phyloP scores from a whole-genome alignment of 148 eudicot species.

The Dianthus caryophyllus region DNA sequence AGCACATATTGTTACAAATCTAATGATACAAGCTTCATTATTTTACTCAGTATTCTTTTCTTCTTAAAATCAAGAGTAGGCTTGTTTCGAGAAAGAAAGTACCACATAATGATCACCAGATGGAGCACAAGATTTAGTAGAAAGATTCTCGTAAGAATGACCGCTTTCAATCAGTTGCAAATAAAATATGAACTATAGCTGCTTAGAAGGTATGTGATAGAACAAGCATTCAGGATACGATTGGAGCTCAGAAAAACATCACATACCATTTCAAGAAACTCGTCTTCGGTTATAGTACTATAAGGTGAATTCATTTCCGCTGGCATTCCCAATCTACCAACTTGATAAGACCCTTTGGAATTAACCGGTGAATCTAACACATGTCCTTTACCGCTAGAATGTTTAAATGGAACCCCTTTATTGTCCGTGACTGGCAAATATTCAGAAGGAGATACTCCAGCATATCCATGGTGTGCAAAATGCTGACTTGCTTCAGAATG shows the following conservation, averaged over 20 bases:
- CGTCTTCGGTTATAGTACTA: conserved; percentile 59
- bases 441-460: conserved; percentile 26
- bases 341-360: conserved; percentile 28
- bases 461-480: conserved; percentile 33
- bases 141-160: not conserved
- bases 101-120: not conserved
- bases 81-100: not conserved
- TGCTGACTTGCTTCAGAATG: conserved; percentile 42
- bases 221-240: conserved; percentile 3
- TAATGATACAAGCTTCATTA: too few relatives aligned
- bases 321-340: conserved; percentile 42
- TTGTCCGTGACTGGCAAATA: conserved; percentile 29
- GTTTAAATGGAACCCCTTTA: conserved; percentile 23
- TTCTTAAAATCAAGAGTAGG: not conserved
- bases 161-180: not conserved
- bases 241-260: conserved; percentile 8
- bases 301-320: conserved; percentile 39
- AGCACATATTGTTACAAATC: too few relatives aligned
- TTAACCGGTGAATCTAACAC: conserved; percentile 26
- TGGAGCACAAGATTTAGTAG: not conserved
- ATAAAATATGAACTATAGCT: not conserved
- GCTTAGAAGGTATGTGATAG: not conserved
- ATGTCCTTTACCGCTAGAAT: conserved; percentile 27
- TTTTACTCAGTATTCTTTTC: too few relatives aligned
- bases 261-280: conserved; percentile 80